Percentiles rank a stretch among this genome's conserved stretches.
Evolutionary conservation across 345 rosid species (phyloP).

Genomic region (Pugionium dolabratum): DNA sequence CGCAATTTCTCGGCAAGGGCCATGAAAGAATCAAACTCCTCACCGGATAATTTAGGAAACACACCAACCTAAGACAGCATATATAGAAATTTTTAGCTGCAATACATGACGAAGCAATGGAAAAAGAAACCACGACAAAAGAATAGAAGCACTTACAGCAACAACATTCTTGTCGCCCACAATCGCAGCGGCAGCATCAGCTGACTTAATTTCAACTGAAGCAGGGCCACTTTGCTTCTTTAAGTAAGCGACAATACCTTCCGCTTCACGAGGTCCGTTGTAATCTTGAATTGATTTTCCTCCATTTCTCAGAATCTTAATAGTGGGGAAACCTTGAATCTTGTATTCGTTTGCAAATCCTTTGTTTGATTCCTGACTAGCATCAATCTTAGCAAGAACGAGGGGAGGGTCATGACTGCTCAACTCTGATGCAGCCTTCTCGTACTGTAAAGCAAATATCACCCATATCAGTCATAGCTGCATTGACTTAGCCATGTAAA

Average conservation of each 20-base stretch:
- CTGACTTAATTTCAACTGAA: constrained; percentile 72
- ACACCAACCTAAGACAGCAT: constrained; percentile 74
- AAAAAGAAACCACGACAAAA: constrained; percentile 29
- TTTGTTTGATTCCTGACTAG: constrained; percentile 64
- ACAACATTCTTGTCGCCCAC: constrained; percentile 65
- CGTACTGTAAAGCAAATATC: too few relatives aligned
- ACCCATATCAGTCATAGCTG: too few relatives aligned
- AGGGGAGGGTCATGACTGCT: constrained; percentile 64
- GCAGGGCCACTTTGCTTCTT: constrained; percentile 96
- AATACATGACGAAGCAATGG: neutral
- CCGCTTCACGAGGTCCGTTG: constrained; percentile 96
- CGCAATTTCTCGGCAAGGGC: constrained; percentile 80
- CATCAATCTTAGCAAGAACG: constrained; percentile 87
- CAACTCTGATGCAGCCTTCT: constrained; percentile 86
- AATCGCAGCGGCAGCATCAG: constrained; percentile 58
- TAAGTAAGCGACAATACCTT: constrained; percentile 74
- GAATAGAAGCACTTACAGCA: constrained; percentile 44
- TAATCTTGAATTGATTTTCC: constrained; percentile 79
- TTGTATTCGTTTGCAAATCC: constrained; percentile 59
- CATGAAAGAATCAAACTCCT: constrained; percentile 73
- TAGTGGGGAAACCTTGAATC: constrained; percentile 84
- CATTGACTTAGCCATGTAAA: too few relatives aligned
- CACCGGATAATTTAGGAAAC: constrained; percentile 83
- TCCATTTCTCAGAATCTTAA: constrained; percentile 83
- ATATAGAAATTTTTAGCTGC: neutral